Base-by-base conservation (phyloP, 331 rosid genomes). In the Dryas integrifolia region DNA sequence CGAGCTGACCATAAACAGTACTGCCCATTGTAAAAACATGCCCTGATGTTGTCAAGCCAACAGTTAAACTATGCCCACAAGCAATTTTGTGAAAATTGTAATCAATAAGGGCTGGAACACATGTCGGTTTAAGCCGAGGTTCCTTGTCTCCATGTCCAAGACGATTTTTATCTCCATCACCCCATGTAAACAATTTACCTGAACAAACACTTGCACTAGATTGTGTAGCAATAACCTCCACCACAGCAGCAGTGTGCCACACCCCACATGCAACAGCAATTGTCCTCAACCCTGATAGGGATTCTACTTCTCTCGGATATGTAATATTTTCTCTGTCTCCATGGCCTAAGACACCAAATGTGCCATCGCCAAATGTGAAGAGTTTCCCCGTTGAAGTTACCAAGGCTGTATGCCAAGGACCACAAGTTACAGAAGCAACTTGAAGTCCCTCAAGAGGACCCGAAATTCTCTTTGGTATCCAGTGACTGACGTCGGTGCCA, bases 391-490 rank as follows among this genome's bases (percentile, higher is more conserved):
- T 86, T 68, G 96, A 88, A 80, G 97, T 91, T 67, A 94, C 70
- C 86, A 94, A 76, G 67, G 98, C 97, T 3, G 98, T 91, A 81
- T 94, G 98, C 98, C 98, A 94, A 13, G 98, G 97, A 76, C 98
- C 98, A 79, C 98, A 94, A 39, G 90, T 83, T 65, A 91, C 98
- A 35, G 84, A 88, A 73, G 97, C 90, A 78, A 94, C 83, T 81
- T 91, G 96, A 76, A 91, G 92, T 66, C 89, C 96, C 85, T 94
- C 97, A 70, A 94, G 89, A 47, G 97, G 88, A 82, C 96, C 96
- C 0, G 90, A 79, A 60, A 94, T 82, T 84, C 96, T 85, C 92
- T 89, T 91, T 55, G 98, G 98, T 79, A 89, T 89, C 98, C 98
- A 94, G 64, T 94, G 98, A 78, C 97, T 91, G 64, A 88, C 84